Conservation (phyloP, 1,284 basidiomycete species). For the Fomitopsis betulina region DNA sequence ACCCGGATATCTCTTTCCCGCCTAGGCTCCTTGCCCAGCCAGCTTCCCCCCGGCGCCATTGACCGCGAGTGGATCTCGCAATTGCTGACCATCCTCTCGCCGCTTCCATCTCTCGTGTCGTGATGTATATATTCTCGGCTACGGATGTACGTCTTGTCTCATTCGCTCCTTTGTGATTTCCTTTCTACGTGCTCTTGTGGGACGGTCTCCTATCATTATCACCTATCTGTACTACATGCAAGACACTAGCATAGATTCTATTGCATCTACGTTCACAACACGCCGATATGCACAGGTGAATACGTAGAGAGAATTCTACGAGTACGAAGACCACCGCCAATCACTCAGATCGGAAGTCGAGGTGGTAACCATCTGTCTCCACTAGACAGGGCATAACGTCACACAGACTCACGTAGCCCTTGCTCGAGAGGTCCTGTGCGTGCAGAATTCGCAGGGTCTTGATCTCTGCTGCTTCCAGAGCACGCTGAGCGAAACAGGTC, state of each 20-base stretch:
- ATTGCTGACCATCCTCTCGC: conserved; percentile 1
- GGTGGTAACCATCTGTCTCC: no score
- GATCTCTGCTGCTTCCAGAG: no score
- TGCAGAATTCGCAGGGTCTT: no score
- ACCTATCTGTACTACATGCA: conserved; percentile 1
- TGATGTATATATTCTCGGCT: background rate
- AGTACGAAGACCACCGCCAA: no score
- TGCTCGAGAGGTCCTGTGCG: no score
- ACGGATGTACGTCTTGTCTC: background rate
- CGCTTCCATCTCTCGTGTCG: background rate
- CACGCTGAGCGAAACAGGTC: no score
- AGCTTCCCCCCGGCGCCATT: background rate
- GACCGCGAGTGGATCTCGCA: conserved; percentile 3
- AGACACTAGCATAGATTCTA: background rate
- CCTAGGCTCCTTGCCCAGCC: conserved; percentile 11
- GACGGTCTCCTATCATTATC: conserved; percentile 2
- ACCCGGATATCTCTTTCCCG: conserved; percentile 45
- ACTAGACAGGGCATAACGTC: no score
- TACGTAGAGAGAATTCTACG: no score
- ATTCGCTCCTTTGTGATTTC: background rate
- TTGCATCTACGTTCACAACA: background rate
- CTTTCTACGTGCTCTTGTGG: background rate
- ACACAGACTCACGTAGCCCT: no score
- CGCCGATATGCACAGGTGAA: no score
- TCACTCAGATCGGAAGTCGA: no score